Conservation (phyloP, 2,329 filamentous ascomycete species). For the Fonsecaea pedrosoi region DNA sequence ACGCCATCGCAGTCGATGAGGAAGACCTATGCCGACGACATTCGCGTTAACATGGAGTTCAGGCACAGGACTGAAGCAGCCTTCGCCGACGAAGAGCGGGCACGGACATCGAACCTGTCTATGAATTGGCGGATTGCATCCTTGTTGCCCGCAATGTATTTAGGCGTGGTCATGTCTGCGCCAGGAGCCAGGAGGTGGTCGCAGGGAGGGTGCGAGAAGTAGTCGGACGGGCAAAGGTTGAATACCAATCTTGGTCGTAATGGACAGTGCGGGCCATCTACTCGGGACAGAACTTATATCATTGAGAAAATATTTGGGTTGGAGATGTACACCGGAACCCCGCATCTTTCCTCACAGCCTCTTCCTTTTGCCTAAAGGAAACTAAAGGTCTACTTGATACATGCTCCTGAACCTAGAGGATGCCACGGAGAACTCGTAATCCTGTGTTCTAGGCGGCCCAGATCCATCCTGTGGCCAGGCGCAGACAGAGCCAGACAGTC, state of each 20-base stretch:
- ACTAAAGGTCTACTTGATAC: background rate
- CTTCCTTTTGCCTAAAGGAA: constrained; percentile 8
- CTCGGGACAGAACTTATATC: background rate
- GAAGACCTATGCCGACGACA: constrained; percentile 69
- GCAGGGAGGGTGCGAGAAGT: background rate
- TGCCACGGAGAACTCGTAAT: background rate
- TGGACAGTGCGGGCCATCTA: background rate
- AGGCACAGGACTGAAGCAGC: background rate
- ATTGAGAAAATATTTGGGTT: constrained; percentile 4
- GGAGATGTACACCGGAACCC: background rate
- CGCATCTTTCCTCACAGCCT: background rate
- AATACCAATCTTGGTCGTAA: background rate
- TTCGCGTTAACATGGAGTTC: constrained; percentile 23
- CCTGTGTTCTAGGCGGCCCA: background rate
- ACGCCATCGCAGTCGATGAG: constrained; percentile 98
- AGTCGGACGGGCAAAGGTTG: constrained; percentile 2
- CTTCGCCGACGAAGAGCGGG: background rate
- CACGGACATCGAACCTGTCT: constrained; percentile 80
- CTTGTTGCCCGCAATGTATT: constrained; percentile 79
- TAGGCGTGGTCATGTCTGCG: constrained; percentile 44
- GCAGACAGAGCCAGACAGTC: background rate
- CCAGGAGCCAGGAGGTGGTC: background rate
- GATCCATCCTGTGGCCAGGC: background rate
- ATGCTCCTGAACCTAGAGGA: background rate
- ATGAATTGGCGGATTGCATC: constrained; percentile 81